These are phyloP conservation scores for Diaporthe sp. DNA, from an alignment of 2,329 filamentous ascomycete species.

Conservation along the genomic window DNA sequence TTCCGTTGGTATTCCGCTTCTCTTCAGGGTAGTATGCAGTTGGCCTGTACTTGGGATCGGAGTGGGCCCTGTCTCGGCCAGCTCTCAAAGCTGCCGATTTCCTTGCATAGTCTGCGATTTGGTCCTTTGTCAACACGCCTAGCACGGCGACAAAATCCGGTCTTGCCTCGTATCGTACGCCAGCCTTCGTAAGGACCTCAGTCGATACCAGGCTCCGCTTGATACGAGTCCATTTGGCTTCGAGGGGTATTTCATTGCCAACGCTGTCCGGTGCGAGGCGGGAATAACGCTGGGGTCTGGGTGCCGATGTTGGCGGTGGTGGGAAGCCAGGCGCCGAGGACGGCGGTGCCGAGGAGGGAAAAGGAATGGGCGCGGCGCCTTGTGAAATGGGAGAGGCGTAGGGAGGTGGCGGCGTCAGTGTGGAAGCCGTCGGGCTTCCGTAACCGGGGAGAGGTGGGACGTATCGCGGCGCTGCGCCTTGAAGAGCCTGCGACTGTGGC, in stretches of 20 bases:
- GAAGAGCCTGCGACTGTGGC: conserved; percentile 47
- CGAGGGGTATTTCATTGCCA: conserved; percentile 68
- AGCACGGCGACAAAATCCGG: conserved; percentile 73
- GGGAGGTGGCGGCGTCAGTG: conserved; percentile 49
- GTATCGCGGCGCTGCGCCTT: conserved; percentile 58
- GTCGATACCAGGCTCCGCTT: conserved; percentile 69
- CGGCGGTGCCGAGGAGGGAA: conserved; percentile 48
- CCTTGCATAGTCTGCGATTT: conserved; percentile 67
- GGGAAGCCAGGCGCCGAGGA: conserved; percentile 42
- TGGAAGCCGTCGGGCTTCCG: conserved; percentile 44
- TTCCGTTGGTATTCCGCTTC: conserved; percentile 16
- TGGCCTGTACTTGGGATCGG: conserved; percentile 7
- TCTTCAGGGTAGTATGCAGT: conserved; percentile 28
- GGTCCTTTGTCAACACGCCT: conserved; percentile 65
- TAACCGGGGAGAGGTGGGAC: conserved; percentile 52
- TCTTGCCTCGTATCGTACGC: conserved; percentile 72
- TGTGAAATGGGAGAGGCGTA: conserved; percentile 48
- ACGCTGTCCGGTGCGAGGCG: conserved; percentile 69
- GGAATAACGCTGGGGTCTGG: conserved; percentile 47
- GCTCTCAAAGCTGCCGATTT: conserved; percentile 63
- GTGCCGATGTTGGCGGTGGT: conserved; percentile 42
- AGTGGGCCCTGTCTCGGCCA: conserved; percentile 50
- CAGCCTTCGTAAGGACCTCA: conserved; percentile 68
- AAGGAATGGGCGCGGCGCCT: conserved; percentile 44
- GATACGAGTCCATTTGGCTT: conserved; percentile 73